These are phyloP conservation scores for Alternaria postmessia DNA, from an alignment of 2,329 filamentous ascomycete genomes.

Conservation along the genomic window DNA sequence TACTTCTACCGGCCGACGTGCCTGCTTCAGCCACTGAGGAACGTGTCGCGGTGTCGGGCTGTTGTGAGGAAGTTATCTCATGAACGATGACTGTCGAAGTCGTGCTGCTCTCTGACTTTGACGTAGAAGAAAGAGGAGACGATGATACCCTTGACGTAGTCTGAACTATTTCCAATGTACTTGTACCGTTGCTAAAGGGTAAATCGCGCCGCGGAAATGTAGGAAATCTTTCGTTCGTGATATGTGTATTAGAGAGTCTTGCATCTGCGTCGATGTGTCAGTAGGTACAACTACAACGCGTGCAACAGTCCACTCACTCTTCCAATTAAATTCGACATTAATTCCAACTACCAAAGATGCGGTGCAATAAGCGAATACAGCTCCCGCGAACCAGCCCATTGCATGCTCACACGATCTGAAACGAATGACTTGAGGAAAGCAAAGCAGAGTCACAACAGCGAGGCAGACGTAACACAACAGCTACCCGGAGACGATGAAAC, in stretches of 20 bases:
- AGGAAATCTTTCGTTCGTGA: slow-evolving; percentile 3
- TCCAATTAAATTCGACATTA: slow-evolving; percentile 1
- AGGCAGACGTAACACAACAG: slow-evolving; percentile 20
- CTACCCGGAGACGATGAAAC: slow-evolving; percentile 31
- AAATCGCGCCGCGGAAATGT: slow-evolving; percentile 14
- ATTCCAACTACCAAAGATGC: slow-evolving; percentile 6
- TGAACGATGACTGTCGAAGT: neutral
- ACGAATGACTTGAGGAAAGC: slow-evolving; percentile 31
- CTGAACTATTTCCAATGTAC: neutral
- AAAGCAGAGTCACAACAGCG: slow-evolving; percentile 27
- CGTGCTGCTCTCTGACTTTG: neutral
- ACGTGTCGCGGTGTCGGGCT: neutral
- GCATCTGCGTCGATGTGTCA: neutral
- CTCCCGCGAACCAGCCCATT: slow-evolving; percentile 46
- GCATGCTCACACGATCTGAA: slow-evolving; percentile 43
- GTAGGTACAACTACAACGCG: neutral
- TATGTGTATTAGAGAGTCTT: neutral
- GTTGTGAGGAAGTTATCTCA: neutral
- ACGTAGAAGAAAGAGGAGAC: neutral
- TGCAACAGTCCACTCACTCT: slow-evolving; percentile 1
- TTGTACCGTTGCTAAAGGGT: slow-evolving; percentile 17
- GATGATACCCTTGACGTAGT: neutral
- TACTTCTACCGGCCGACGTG: neutral
- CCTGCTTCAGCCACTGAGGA: neutral
- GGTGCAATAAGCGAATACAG: slow-evolving; percentile 26